Percentiles rank a stretch among this genome's conserved stretches.
Evolutionary conservation across 2,329 filamentous ascomycete species (phyloP).

Genomic region (Sarocladium brachiariae): DNA sequence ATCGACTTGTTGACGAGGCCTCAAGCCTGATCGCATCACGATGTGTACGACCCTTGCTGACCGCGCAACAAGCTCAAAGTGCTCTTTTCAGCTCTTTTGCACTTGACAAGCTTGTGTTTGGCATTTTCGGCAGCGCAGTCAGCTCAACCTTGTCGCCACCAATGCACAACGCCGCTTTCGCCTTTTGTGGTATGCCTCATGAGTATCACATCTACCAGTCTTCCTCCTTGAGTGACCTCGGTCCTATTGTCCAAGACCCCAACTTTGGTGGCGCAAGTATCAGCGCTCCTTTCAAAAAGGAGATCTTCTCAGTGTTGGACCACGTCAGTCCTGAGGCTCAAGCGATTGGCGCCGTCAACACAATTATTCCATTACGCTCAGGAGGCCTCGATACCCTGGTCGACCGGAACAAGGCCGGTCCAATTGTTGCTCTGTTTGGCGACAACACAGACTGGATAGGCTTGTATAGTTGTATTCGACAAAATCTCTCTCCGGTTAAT

Average conservation of each 20-base stretch:
- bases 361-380: constrained; percentile 52
- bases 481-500: constrained; percentile 53
- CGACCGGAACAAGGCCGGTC: constrained; percentile 47
- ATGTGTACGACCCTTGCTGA: constrained; percentile 17
- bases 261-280: constrained; percentile 56
- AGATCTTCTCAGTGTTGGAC: constrained; percentile 49
- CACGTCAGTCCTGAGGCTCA: constrained; percentile 54
- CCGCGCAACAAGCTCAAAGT: constrained; percentile 8
- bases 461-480: constrained; percentile 51
- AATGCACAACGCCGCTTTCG: constrained; percentile 57
- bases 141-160: constrained; percentile 54
- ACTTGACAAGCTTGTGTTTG: constrained; percentile 51
- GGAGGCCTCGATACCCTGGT: constrained; percentile 17
- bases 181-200: constrained; percentile 51
- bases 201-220: constrained; percentile 47
- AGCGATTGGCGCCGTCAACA: constrained; percentile 58
- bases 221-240: constrained; percentile 44
- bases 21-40: background rate
- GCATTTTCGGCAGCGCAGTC: constrained; percentile 52
- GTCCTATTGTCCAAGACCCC: constrained; percentile 43
- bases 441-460: constrained; percentile 65
- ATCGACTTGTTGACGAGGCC: background rate
- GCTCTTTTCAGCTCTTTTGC: constrained; percentile 50
- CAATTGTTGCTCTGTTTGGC: constrained; percentile 51
- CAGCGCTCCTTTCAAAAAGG: constrained; percentile 55